A percentile compares a stretch with the other conserved stretches of the same genome.
Conservation (phyloP, 176 grass and related monocot species). For the maize (Zea mays) region DNA sequence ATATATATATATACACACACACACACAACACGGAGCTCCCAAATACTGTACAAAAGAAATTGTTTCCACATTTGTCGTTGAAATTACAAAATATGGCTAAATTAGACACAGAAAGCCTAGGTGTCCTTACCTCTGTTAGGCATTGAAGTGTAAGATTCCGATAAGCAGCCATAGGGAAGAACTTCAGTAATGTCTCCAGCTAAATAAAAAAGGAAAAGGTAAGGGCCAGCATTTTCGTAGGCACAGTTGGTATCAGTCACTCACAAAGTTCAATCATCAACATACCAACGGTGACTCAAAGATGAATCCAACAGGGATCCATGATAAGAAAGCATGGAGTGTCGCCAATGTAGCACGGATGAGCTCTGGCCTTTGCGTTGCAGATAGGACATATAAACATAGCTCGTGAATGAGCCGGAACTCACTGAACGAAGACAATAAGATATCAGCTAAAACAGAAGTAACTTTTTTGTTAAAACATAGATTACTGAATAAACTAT, state of each 20-base stretch:
- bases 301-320: slow-evolving; percentile 98
- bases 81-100: neutral
- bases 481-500: neutral
- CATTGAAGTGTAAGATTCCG: slow-evolving; percentile 98
- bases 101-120: neutral
- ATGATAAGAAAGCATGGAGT: slow-evolving; percentile 97
- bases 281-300: slow-evolving; percentile 94
- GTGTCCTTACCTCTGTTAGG: slow-evolving; percentile 77
- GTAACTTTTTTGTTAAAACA: neutral
- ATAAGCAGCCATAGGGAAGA: slow-evolving; percentile 84
- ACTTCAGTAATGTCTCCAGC: slow-evolving; percentile 93
- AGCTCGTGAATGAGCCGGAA: slow-evolving; percentile 98
- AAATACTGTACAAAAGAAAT: neutral
- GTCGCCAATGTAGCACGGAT: slow-evolving; percentile 95
- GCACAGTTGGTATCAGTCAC: neutral
- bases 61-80: neutral
- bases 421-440: slow-evolving; percentile 60
- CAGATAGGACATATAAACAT: slow-evolving; percentile 96
- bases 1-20: too few relatives aligned
- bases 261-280: slow-evolving; percentile 7
- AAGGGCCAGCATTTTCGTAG: neutral
- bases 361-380: slow-evolving; percentile 88
- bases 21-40: neutral
- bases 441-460: slow-evolving; percentile 9
- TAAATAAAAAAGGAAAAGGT: slow-evolving; percentile 45